phyloP scores from a whole-genome alignment of 208 protist genomes.

The Crithidia mellificae region DNA sequence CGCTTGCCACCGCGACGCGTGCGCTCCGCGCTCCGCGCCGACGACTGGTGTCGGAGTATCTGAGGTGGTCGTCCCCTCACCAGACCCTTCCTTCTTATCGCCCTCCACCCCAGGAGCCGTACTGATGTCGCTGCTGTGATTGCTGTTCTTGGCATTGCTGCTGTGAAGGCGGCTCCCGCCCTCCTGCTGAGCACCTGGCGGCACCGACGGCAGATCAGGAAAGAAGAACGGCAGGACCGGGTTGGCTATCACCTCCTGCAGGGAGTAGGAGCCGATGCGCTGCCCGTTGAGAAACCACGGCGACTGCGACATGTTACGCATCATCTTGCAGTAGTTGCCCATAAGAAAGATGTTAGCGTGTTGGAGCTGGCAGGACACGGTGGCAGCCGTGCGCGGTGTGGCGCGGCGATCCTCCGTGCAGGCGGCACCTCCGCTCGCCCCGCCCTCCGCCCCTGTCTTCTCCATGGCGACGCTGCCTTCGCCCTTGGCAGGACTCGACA shows the following conservation, averaged over 20 bases:
- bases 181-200: conserved; percentile 29
- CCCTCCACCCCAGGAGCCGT: background rate
- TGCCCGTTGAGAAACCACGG: conserved; percentile 84
- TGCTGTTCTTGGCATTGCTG: background rate
- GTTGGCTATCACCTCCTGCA: conserved; percentile 86
- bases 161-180: background rate
- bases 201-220: conserved; percentile 44
- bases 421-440: background rate
- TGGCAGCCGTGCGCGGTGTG: conserved; percentile 37
- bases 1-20: conserved; percentile 36
- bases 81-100: too few species aligned
- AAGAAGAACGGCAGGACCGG: conserved; percentile 83
- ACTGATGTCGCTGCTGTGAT: background rate
- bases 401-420: conserved; percentile 6
- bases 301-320: conserved; percentile 83
- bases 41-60: too few species aligned
- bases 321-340: conserved; percentile 87
- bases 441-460: background rate
- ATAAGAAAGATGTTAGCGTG: conserved; percentile 85
- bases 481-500: conserved; percentile 4
- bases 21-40: conserved; percentile 26
- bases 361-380: conserved; percentile 43
- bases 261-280: conserved; percentile 76
- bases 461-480: too few species aligned
- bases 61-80: too few species aligned